Evolutionary conservation across 495 filamentous ascomycete genomes (phyloP).

Genomic region (Astrocystis sublimbata): DNA sequence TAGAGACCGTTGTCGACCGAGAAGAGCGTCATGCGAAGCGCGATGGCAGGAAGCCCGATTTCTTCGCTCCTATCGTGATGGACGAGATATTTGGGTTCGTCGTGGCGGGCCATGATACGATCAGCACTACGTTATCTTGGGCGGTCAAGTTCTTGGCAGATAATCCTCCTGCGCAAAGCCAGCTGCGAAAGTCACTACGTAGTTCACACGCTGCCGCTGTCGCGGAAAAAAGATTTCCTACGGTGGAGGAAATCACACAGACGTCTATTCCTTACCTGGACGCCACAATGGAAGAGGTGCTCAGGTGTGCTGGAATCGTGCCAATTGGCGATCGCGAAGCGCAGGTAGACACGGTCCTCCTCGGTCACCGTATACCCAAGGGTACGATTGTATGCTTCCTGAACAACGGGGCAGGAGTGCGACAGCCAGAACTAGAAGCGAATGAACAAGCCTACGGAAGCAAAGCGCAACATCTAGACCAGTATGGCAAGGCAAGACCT

Average conservation of each 20-base stretch:
- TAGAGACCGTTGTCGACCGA: no score
- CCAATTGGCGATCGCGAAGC: constrained; percentile 24
- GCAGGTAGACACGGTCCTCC: constrained; percentile 25
- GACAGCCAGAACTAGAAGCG: background rate
- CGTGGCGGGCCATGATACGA: constrained; percentile 35
- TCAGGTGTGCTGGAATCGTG: constrained; percentile 13
- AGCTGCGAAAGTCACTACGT: constrained; percentile 23
- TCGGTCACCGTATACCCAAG: constrained; percentile 35
- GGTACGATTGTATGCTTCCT: constrained; percentile 29
- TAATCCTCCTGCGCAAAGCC: constrained; percentile 28
- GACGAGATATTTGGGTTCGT: constrained; percentile 36
- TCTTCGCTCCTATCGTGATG: no score
- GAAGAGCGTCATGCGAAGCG: no score
- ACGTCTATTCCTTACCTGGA: constrained; percentile 35
- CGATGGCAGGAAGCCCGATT: no score
- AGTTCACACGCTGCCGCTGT: constrained; percentile 20
- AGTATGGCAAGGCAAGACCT: background rate
- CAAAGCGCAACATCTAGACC: background rate
- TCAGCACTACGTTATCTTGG: constrained; percentile 30
- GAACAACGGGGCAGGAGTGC: constrained; percentile 26
- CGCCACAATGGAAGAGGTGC: constrained; percentile 33
- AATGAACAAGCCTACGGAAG: background rate
- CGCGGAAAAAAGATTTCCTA: constrained; percentile 17
- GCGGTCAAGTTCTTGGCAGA: constrained; percentile 37
- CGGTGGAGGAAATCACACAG: constrained; percentile 23